Conservation (phyloP, 768 basidiomycete genomes). For the Trametes punicea region DNA sequence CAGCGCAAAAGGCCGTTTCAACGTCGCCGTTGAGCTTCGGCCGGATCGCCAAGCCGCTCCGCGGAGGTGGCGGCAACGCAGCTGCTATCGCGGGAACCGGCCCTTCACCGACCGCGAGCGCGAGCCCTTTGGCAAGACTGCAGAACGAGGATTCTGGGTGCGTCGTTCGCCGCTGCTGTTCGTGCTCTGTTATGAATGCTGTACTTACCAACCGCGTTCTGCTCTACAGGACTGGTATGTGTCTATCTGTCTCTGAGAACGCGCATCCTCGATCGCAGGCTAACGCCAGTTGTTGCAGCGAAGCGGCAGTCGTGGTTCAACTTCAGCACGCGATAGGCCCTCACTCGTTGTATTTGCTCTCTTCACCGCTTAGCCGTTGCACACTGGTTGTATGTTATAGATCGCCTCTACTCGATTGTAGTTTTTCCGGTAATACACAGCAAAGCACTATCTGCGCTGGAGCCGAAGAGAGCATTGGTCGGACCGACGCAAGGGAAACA, state of each 20-base stretch:
- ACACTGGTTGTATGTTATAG: conserved; percentile 29
- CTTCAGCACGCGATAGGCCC: conserved; percentile 65
- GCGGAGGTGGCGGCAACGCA: conserved; percentile 79
- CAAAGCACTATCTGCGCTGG: neutral
- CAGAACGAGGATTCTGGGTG: conserved; percentile 76
- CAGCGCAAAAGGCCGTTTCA: conserved; percentile 77
- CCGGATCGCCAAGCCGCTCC: conserved; percentile 93
- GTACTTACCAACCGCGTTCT: conserved; percentile 15
- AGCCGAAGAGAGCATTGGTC: neutral
- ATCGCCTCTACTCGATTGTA: conserved; percentile 29
- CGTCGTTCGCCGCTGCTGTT: conserved; percentile 15
- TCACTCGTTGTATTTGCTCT: conserved; percentile 9
- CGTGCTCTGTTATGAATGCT: neutral
- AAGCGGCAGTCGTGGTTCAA: conserved; percentile 90
- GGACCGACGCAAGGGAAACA: neutral
- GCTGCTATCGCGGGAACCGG: conserved; percentile 39
- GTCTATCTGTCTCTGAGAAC: conserved; percentile 1
- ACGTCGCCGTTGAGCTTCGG: conserved; percentile 79
- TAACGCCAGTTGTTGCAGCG: conserved; percentile 40
- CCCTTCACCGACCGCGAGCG: conserved; percentile 42
- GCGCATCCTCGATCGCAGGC: conserved; percentile 6
- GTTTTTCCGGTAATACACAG: conserved; percentile 19
- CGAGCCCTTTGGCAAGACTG: conserved; percentile 65
- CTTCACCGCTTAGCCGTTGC: conserved; percentile 23
- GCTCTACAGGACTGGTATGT: conserved; percentile 14